phyloP scores from a whole-genome alignment of 352 stramenopile genomes.

The Aphanomyces invadans region DNA sequence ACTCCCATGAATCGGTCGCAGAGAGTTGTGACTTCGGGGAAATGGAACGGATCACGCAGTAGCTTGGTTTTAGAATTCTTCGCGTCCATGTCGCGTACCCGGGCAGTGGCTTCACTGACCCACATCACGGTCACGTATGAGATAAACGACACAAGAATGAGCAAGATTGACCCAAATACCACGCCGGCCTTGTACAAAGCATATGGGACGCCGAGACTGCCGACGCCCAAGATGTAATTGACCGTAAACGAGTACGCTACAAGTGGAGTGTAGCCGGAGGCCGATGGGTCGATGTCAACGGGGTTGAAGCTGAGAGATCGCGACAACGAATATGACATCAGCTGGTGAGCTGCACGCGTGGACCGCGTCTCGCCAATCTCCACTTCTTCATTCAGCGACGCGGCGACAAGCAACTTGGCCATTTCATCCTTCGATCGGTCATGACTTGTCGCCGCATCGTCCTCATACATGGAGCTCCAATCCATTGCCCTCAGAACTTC shows the following conservation, averaged over 20 bases:
- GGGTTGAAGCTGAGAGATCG: conserved; percentile 33
- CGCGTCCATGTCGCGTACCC: conserved; percentile 39
- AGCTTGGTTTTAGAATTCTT: conserved; percentile 22
- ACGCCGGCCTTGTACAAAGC: conserved; percentile 76
- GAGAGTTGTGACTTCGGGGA: conserved; percentile 72
- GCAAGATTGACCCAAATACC: conserved; percentile 63
- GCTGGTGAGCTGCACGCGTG: conserved; percentile 53
- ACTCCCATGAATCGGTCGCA: conserved; percentile 64
- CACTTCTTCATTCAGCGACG: conserved; percentile 20
- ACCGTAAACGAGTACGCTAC: conserved; percentile 86
- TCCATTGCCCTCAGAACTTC: no score
- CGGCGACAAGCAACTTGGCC: neutral
- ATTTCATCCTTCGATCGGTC: neutral
- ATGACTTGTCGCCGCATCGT: neutral
- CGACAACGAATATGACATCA: conserved; percentile 49
- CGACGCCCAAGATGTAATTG: conserved; percentile 89
- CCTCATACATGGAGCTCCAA: conserved; percentile 1
- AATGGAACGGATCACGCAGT: conserved; percentile 30
- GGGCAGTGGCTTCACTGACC: conserved; percentile 69
- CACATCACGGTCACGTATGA: conserved; percentile 88
- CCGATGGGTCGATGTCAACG: neutral
- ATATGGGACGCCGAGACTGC: conserved; percentile 84
- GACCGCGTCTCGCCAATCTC: conserved; percentile 66
- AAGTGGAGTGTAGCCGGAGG: conserved; percentile 47
- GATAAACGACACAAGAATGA: conserved; percentile 69